Conservation (phyloP, 148 eudicot genomes). For the Rhododendron williamsianum region DNA sequence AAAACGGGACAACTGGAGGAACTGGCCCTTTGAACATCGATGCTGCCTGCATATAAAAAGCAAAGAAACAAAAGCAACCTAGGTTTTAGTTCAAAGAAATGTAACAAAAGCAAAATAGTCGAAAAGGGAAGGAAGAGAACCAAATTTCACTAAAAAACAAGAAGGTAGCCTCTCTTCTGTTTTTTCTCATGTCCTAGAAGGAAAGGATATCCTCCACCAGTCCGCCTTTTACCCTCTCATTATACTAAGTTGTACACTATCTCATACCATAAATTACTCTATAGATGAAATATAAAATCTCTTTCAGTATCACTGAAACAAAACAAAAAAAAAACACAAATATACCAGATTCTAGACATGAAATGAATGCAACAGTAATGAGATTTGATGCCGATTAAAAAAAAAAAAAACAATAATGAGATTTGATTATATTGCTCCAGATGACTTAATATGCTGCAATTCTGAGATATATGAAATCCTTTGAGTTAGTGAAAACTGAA, state of each 20-base stretch:
- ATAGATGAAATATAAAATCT: background rate
- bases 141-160: background rate
- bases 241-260: background rate
- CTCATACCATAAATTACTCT: background rate
- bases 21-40: conserved; percentile 95
- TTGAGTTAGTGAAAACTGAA: background rate
- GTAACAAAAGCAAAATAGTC: background rate
- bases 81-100: background rate
- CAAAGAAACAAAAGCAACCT: background rate
- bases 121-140: background rate
- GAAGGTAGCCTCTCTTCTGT: background rate
- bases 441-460: background rate
- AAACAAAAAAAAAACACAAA: background rate
- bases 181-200: background rate
- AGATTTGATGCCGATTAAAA: background rate
- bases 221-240: background rate
- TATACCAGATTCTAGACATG: background rate
- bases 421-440: background rate
- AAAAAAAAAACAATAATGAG: background rate
- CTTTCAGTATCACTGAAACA: background rate
- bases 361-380: background rate
- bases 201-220: background rate
- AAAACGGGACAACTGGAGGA: conserved; percentile 88
- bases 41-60: conserved; percentile 67
- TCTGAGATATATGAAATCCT: background rate